Percentiles rank a stretch among this genome's conserved stretches.
Conservation (phyloP, 768 basidiomycete genomes). For the Termitomyces sp. region DNA sequence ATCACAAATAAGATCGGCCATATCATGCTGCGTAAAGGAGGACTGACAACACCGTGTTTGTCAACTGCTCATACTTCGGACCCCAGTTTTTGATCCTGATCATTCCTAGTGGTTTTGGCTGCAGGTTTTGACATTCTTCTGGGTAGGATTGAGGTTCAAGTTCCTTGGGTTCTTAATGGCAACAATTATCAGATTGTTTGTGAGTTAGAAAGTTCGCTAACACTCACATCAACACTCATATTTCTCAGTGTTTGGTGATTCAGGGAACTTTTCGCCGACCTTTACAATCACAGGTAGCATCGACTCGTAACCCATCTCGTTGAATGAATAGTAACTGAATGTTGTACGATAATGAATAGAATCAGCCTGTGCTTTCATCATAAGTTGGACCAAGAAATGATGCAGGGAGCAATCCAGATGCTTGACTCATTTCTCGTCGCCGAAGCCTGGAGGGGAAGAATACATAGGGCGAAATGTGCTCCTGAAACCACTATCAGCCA, state of each 20-base stretch:
- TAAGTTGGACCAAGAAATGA: not conserved
- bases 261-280: constrained; percentile 36
- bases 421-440: not conserved
- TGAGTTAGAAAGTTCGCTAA: constrained; percentile 14
- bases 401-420: not conserved
- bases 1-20: constrained; percentile 36
- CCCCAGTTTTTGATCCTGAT: not conserved
- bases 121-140: constrained; percentile 23
- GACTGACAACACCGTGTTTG: constrained; percentile 22
- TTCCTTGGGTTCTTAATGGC: constrained; percentile 23
- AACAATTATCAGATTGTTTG: constrained; percentile 24
- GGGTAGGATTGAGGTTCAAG: constrained; percentile 23
- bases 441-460: not conserved
- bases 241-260: constrained; percentile 47
- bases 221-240: not conserved
- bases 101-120: constrained; percentile 19
- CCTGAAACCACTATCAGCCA: no score
- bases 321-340: not conserved
- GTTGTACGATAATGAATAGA: not conserved
- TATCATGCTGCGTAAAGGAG: constrained; percentile 30
- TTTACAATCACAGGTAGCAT: constrained; percentile 1
- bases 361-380: not conserved
- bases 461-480: no score
- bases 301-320: not conserved
- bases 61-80: not conserved